These are phyloP conservation scores for Phycomyces nitens DNA, from an alignment of 192 early-diverging fungal species.

Conservation along the genomic window DNA sequence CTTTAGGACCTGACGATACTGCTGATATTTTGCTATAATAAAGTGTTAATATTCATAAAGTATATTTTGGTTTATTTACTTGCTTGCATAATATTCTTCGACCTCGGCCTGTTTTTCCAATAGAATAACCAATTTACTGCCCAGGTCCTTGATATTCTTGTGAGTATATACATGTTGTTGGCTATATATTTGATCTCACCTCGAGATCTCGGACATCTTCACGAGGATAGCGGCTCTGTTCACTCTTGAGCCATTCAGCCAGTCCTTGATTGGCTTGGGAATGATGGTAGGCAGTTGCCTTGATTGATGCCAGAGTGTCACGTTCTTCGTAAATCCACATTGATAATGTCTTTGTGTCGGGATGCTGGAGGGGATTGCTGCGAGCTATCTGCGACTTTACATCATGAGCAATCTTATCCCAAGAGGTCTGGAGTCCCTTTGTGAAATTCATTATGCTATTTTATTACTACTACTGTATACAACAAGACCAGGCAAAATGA, in stretches of 20 bases:
- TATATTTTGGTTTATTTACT: constrained; percentile 1
- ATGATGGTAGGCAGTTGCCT: constrained; percentile 28
- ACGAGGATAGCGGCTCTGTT: neutral
- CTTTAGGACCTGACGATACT: constrained; percentile 35
- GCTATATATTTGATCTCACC: too few species aligned
- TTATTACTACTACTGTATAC: too few species aligned
- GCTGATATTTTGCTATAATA: constrained; percentile 28
- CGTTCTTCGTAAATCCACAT: constrained; percentile 34
- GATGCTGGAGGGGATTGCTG: constrained; percentile 29
- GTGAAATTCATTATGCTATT: too few species aligned
- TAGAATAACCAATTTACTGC: constrained; percentile 26
- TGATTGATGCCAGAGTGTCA: constrained; percentile 20
- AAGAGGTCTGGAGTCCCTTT: too few species aligned
- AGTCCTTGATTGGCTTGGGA: constrained; percentile 30
- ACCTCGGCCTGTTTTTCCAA: constrained; percentile 33
- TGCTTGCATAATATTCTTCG: constrained; percentile 33
- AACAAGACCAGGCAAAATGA: too few species aligned
- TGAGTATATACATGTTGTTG: too few species aligned
- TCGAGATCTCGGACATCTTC: constrained; percentile 21
- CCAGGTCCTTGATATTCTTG: constrained; percentile 27
- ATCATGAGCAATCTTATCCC: constrained; percentile 11
- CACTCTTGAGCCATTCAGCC: constrained; percentile 30
- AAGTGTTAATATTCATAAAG: too few species aligned
- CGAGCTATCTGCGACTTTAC: constrained; percentile 24
- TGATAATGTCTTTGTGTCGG: constrained; percentile 29